A percentile compares a stretch with the other conserved stretches of the same genome.
These are phyloP conservation scores for Neurospora crassa DNA, from an alignment of 2,329 filamentous ascomycete genomes.

Conservation along the genomic window DNA sequence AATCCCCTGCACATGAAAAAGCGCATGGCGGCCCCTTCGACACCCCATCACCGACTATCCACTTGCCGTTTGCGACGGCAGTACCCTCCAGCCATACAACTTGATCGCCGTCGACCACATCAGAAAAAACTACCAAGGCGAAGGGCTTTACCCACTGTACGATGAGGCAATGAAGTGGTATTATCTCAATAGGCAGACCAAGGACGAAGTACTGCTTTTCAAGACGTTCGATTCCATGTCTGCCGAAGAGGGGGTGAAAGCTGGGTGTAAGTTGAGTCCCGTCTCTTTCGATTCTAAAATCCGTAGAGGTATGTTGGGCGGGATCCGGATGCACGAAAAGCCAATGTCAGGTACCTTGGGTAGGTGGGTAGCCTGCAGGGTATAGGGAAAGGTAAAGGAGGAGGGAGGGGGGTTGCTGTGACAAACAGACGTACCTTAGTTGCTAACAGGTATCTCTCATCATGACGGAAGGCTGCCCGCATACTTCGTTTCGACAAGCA, in stretches of 20 bases:
- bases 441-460: background rate
- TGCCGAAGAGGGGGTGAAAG: background rate
- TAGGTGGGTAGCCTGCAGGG: too few relatives aligned
- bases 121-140: conserved; percentile 1
- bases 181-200: conserved; percentile 3
- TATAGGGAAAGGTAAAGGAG: too few relatives aligned
- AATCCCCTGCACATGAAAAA: background rate
- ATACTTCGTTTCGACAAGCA: background rate
- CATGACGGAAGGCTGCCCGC: background rate
- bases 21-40: conserved; percentile 4
- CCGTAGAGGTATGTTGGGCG: background rate
- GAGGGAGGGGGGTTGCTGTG: too few relatives aligned
- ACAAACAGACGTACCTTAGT: background rate
- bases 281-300: too few relatives aligned
- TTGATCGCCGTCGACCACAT: conserved; percentile 1
- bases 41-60: background rate
- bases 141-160: conserved; percentile 4
- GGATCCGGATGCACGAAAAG: background rate
- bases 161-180: conserved; percentile 1
- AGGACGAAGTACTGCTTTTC: conserved; percentile 3
- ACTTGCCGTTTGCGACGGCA: conserved; percentile 5
- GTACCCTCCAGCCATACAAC: background rate
- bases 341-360: too few relatives aligned
- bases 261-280: conserved; percentile 1
- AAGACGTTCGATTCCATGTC: conserved; percentile 5